phyloP scores from a whole-genome alignment of 2,329 filamentous ascomycete species.

The Endocalyx cinctus region DNA sequence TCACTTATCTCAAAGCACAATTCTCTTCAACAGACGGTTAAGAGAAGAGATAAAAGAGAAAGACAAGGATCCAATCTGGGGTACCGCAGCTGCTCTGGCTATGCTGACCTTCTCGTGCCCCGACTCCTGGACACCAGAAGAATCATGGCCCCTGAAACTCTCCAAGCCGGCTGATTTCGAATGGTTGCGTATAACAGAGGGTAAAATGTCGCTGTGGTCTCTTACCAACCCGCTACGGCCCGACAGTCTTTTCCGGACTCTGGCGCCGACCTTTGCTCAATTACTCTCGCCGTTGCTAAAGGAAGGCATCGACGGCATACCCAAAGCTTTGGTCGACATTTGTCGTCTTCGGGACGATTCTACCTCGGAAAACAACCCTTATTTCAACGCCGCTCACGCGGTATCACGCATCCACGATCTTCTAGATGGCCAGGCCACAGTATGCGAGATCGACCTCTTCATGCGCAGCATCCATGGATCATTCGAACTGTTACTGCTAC shows the following conservation, averaged over 20 bases:
- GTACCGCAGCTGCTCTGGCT: constrained; percentile 37
- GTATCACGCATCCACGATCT: constrained; percentile 27
- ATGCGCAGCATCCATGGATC: constrained; percentile 25
- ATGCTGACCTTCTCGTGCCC: constrained; percentile 36
- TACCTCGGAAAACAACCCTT: constrained; percentile 30
- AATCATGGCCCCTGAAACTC: constrained; percentile 30
- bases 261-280: constrained; percentile 29
- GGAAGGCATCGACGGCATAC: constrained; percentile 20
- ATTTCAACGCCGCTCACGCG: constrained; percentile 33
- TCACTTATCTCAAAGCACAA: constrained; percentile 38
- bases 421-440: constrained; percentile 24
- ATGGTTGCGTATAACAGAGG: constrained; percentile 30
- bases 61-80: constrained; percentile 43
- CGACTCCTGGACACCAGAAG: constrained; percentile 26
- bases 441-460: constrained; percentile 30
- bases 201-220: constrained; percentile 33
- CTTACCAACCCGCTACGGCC: constrained; percentile 29
- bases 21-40: constrained; percentile 34
- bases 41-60: constrained; percentile 25
- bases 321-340: constrained; percentile 14
- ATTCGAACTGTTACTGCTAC: constrained; percentile 28
- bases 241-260: constrained; percentile 30
- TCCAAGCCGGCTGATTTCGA: constrained; percentile 22
- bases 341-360: constrained; percentile 26
- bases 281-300: constrained; percentile 31